These are phyloP conservation scores for Candida sanyaensis DNA, from an alignment of 1,139 yeast genomes.

Conservation along the genomic window DNA sequence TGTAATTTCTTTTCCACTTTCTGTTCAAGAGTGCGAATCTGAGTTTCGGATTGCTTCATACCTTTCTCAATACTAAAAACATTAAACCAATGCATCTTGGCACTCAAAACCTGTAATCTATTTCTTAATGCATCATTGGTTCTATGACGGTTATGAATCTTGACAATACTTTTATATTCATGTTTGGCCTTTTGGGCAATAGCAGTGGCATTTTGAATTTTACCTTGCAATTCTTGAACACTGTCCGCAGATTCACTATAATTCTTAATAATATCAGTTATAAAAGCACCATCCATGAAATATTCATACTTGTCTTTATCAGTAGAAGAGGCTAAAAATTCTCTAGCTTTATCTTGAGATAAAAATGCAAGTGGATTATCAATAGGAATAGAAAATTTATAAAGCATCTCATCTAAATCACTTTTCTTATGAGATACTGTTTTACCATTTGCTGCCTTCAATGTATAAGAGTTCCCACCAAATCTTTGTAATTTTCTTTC, in stretches of 20 bases:
- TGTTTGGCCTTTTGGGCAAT: slow-evolving; percentile 26
- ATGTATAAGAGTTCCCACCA: slow-evolving; percentile 50
- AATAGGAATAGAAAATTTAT: slow-evolving; percentile 73
- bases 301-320: slow-evolving; percentile 70
- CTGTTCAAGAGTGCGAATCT: slow-evolving; percentile 19
- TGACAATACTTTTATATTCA: slow-evolving; percentile 38
- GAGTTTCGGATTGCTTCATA: slow-evolving; percentile 16
- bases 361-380: slow-evolving; percentile 92
- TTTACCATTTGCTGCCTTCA: slow-evolving; percentile 54
- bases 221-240: slow-evolving; percentile 39
- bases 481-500: slow-evolving; percentile 67
- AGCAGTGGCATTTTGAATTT: slow-evolving; percentile 32
- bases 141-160: slow-evolving; percentile 39
- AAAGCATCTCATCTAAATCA: slow-evolving; percentile 68
- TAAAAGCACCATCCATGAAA: slow-evolving; percentile 78
- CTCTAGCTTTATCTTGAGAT: slow-evolving; percentile 93
- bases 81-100: slow-evolving; percentile 68
- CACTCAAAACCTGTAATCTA: slow-evolving; percentile 49
- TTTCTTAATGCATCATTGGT: slow-evolving; percentile 44
- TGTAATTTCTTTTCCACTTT: slow-evolving; percentile 18
- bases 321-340: slow-evolving; percentile 76
- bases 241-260: slow-evolving; percentile 44
- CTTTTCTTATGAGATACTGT: slow-evolving; percentile 61
- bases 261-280: slow-evolving; percentile 61
- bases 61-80: slow-evolving; percentile 38